Base-by-base conservation (phyloP, 2,329 filamentous ascomycete genomes). In the Cryphonectria naterciae region DNA sequence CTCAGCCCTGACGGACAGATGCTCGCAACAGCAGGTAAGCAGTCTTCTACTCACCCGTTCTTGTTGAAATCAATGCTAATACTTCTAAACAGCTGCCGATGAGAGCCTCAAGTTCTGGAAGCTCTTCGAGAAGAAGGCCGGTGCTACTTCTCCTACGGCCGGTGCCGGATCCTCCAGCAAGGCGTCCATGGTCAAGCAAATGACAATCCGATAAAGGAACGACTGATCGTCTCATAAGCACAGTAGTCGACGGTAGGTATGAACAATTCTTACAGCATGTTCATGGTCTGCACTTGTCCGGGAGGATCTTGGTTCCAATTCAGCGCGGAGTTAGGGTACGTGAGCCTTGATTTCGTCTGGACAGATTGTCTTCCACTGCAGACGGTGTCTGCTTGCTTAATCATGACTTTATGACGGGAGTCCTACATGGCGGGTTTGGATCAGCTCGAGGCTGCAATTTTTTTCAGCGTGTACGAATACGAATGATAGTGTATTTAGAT, bases 41-140 rank as follows among this genome's bases (percentile, higher is more conserved):
- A 68, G 39, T 37, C 15, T 13, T 54, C 52, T 32, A 8, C 32
- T 28, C 32, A 5, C 32, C 28, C 25, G 54, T 32, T 54, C 41
- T 32, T 4, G 60, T 15, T 66, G 37, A 65, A 68, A 68, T 70
- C 70, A 67, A 75, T 75, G 74, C 80, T 82, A 77, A 80, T 72
- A 61, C 4, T 67, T 67, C 8, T 74, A 19, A 66, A 19, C 52
- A 90, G 93, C 95, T 76, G 95, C 95, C 52, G 96, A 99, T 78
- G 96, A 99, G 87, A 95, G 92, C 79, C 87, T 99, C 82, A 99
- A 99, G 86, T 99, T 99, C 88, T 99, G 96, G 96, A 99, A 99
- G 90, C 88, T 99, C 77, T 99, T 99, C 79, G 96, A 99, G 88
- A 98, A 97, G 89, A 98, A 98, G 89, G 86, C 95, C 25, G 94